Conservation (phyloP, 371 early-diverging fungal genomes). For the Mortierella sp. region DNA sequence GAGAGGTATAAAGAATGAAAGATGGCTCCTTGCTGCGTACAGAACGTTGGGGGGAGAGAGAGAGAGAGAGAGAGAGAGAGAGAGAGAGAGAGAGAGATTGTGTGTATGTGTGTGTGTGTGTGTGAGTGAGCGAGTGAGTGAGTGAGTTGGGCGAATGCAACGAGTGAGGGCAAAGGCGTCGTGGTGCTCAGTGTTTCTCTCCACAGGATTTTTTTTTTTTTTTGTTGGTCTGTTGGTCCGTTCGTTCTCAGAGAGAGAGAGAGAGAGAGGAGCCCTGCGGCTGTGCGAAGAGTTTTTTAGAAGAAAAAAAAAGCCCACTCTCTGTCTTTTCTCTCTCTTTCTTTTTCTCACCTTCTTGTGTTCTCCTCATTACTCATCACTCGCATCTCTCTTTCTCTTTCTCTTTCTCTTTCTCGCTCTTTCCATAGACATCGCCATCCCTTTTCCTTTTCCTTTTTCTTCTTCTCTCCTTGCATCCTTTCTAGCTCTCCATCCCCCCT, state of each 20-base stretch:
- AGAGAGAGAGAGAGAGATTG: too few relatives aligned
- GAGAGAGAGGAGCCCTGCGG: too few relatives aligned
- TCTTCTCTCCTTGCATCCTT: neutral
- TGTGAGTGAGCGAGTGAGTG: too few relatives aligned
- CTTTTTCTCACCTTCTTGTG: neutral
- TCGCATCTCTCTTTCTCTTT: neutral
- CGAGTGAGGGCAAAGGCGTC: neutral
- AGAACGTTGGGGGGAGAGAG: too few relatives aligned
- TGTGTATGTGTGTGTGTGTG: too few relatives aligned
- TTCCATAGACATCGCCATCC: neutral
- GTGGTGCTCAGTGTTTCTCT: neutral
- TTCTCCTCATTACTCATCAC: neutral
- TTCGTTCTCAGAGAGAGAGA: neutral
- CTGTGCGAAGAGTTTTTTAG: neutral
- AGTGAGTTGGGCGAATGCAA: too few relatives aligned
- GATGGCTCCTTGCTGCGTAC: too few relatives aligned
- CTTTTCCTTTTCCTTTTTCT: neutral
- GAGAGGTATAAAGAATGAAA: too few relatives aligned
- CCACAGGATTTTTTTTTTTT: conserved; percentile 6
- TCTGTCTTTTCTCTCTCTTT: neutral
- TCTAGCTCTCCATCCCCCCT: neutral
- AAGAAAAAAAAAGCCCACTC: neutral
- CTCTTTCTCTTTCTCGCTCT: neutral
- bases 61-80: too few relatives aligned
- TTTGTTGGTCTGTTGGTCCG: conserved; percentile 5